Evolutionary conservation across 139 green algal genomes (phyloP), one percentile per base, ranked within the genome.

Genomic region (Monoraphidium neglectum): DNA sequence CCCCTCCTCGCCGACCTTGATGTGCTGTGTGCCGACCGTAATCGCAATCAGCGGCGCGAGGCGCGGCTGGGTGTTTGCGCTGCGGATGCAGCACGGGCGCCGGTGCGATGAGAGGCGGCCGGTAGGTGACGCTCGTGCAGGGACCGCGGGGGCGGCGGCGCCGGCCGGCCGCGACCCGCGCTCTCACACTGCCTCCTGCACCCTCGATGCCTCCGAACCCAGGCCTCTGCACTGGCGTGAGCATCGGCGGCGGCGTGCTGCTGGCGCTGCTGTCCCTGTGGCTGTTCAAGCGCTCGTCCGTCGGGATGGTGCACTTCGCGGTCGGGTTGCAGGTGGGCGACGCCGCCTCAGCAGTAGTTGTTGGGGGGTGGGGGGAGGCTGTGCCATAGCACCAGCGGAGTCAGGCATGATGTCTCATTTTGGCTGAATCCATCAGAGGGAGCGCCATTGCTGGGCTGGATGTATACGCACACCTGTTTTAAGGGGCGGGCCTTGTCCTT

Each of bases 261-360:
- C 12, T 79, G 24, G 73, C 61, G 1, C 49, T 79, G 60, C 30
- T 71, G 61, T 18, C 60, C 56, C 61, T 78, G 40, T 64, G 54
- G 16, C 40, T 71, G 21, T 49, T 71, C 60, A 46, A 67, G 53
- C 67, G 47, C 40, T 70, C 59, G 32, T 60, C 72, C 3, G 57
- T 71, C 30, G 60, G n/a, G 12, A 65, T 64, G 40, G 72, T 78
- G 8, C 57, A 60, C 15, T 43, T 38, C 10, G 35, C 72, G 24
- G 72, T 78, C 0, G 61, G n/a, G 12, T 33, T 78, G 46, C 72
- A 78, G 72, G 72, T 78, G 61, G 46, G 60, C 13, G 12, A 65
- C 43, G 43, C 8, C 8, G 8, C 43, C 12, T 51, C 12, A 21
- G 43, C 8, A 12, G 43, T 8, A 12, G 12, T 8, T 12, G 43